Conservation (phyloP, 495 filamentous ascomycete genomes). For the Aspergillus conjunctus region DNA sequence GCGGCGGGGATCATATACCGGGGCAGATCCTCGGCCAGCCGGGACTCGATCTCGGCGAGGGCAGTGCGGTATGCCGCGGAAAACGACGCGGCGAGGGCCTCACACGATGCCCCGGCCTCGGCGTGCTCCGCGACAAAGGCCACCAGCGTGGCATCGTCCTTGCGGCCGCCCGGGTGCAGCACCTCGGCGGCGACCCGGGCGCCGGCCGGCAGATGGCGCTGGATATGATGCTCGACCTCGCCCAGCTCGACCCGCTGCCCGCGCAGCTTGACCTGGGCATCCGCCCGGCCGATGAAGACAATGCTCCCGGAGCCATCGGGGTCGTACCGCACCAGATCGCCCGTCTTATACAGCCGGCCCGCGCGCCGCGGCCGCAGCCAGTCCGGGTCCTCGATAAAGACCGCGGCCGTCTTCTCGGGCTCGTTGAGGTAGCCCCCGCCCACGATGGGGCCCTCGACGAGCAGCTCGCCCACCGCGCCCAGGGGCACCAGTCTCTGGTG, state of each 20-base stretch:
- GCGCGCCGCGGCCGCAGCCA: constrained; percentile 29
- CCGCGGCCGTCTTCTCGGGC: constrained; percentile 38
- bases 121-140: neutral
- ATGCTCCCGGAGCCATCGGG: constrained; percentile 40
- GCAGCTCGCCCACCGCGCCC: constrained; percentile 45
- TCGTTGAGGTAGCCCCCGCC: constrained; percentile 50
- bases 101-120: neutral
- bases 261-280: constrained; percentile 54
- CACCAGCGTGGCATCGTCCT: neutral
- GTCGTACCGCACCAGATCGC: constrained; percentile 53
- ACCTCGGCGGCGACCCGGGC: constrained; percentile 8
- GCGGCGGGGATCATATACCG: constrained; percentile 46
- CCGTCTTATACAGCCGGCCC: constrained; percentile 55
- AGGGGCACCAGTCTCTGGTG: constrained; percentile 48
- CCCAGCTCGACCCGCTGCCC: constrained; percentile 56
- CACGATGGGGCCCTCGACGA: constrained; percentile 55
- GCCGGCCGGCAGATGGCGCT: neutral
- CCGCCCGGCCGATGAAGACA: constrained; percentile 51
- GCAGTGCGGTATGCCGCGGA: neutral
- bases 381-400: constrained; percentile 47
- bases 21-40: constrained; percentile 22
- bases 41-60: neutral
- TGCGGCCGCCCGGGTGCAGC: neutral
- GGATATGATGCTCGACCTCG: constrained; percentile 53
- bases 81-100: constrained; percentile 3